Evolutionary conservation across 208 protist genomes (phyloP).

Genomic region (Endotrypanum monterogeii): DNA sequence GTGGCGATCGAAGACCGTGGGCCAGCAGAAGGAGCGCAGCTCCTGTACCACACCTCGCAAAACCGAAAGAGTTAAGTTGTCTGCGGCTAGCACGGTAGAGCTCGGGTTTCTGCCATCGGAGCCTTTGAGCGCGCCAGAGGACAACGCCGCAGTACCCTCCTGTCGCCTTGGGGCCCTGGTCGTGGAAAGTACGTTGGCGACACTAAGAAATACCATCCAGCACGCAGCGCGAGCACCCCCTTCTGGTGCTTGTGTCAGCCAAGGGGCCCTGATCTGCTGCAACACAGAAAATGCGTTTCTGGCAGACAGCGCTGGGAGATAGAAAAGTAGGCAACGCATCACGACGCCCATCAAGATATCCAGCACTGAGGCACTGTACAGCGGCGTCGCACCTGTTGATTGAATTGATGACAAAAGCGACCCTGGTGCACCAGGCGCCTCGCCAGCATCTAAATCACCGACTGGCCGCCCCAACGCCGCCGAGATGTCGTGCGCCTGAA

Average conservation of each 20-base stretch:
- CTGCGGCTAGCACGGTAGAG: neutral
- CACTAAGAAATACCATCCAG: constrained; percentile 4
- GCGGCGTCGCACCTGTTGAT: neutral
- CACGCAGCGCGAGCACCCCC: neutral
- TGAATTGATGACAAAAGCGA: neutral
- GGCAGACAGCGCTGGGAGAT: constrained; percentile 13
- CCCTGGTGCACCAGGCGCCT: neutral
- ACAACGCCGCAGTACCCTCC: neutral
- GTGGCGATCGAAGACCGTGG: constrained; percentile 38
- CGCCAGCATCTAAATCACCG: neutral
- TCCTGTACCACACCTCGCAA: constrained; percentile 22
- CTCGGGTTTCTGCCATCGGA: neutral
- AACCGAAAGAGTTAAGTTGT: neutral
- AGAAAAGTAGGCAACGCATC: constrained; percentile 26
- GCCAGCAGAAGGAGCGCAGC: constrained; percentile 58
- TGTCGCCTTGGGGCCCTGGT: neutral
- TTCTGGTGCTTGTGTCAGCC: neutral
- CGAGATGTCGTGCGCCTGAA: neutral
- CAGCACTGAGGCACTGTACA: constrained; percentile 11
- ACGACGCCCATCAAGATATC: constrained; percentile 21
- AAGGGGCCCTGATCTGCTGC: constrained; percentile 6
- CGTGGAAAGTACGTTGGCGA: neutral
- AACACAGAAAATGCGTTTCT: neutral
- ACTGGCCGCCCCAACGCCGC: neutral
- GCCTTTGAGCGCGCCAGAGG: neutral